phyloP scores from a whole-genome alignment of 768 basidiomycete species.

The Dendrothele bispora region DNA sequence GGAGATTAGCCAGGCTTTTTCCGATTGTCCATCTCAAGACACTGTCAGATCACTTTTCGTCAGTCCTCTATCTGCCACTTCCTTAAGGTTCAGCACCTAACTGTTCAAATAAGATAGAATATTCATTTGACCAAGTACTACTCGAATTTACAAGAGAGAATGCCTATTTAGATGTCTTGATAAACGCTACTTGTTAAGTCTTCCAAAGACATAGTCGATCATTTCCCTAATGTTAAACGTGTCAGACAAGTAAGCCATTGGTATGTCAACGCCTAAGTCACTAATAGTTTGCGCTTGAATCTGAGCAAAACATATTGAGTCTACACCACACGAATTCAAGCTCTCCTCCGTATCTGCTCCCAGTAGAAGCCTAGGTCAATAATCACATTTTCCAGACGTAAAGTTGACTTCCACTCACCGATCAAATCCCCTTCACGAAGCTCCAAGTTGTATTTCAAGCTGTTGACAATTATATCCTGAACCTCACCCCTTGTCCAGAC shows the following conservation, averaged over 20 bases:
- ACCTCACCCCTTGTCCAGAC: constrained; percentile 8
- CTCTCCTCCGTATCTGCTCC: constrained; percentile 25
- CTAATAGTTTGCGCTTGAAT: constrained; percentile 30
- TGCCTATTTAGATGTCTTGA: no score
- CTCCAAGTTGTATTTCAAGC: constrained; percentile 27
- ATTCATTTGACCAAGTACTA: no score
- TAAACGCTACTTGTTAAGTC: no score
- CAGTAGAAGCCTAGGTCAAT: background rate
- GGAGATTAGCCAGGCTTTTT: no score
- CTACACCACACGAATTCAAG: constrained; percentile 28
- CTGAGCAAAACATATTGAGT: constrained; percentile 35
- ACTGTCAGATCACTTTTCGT: no score
- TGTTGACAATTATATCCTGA: constrained; percentile 16
- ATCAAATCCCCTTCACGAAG: constrained; percentile 16
- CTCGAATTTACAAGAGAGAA: no score
- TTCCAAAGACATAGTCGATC: constrained; percentile 18
- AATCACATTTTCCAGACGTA: background rate
- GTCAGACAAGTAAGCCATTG: constrained; percentile 31
- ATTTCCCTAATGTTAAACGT: constrained; percentile 30
- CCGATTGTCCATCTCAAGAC: no score
- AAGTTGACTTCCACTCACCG: constrained; percentile 20
- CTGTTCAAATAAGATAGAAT: no score
- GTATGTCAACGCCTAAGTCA: constrained; percentile 31
- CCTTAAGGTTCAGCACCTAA: no score
- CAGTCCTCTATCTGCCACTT: no score